phyloP scores from a whole-genome alignment of 1,139 yeast species.

The Geotrichum carabidarum region DNA sequence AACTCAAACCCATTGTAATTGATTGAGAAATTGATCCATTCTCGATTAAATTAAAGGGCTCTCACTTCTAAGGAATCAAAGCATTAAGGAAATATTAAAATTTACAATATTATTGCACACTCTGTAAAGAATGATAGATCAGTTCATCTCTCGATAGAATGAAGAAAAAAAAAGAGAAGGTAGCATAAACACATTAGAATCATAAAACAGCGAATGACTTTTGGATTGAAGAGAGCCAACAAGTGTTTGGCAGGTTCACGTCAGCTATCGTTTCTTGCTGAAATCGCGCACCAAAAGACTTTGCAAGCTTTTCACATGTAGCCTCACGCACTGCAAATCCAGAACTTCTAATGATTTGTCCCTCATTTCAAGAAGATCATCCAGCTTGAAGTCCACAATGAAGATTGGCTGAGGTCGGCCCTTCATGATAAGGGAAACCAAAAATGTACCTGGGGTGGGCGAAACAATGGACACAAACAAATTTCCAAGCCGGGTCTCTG shows the following conservation, averaged over 20 bases:
- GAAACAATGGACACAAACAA: slow-evolving; percentile 32
- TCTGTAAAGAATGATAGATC: too few species aligned
- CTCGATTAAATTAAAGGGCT: too few species aligned
- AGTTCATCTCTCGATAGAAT: too few species aligned
- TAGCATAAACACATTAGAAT: background rate
- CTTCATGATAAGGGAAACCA: slow-evolving; percentile 34
- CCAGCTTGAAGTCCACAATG: slow-evolving; percentile 36
- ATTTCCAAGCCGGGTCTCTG: slow-evolving; percentile 27
- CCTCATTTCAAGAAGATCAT: slow-evolving; percentile 37
- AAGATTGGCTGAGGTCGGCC: slow-evolving; percentile 34
- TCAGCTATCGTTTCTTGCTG: slow-evolving; percentile 17
- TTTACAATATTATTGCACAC: too few species aligned
- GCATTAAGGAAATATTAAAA: too few species aligned
- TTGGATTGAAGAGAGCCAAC: background rate
- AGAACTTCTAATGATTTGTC: slow-evolving; percentile 31
- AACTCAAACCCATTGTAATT: too few species aligned
- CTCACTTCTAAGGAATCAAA: too few species aligned
- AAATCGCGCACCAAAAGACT: slow-evolving; percentile 29
- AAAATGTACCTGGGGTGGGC: slow-evolving; percentile 39
- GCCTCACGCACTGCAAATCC: slow-evolving; percentile 35
- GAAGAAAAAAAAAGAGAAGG: background rate
- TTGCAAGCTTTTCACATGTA: slow-evolving; percentile 29
- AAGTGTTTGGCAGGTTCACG: background rate
- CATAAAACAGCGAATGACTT: background rate
- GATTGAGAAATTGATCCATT: too few species aligned